These are phyloP conservation scores for Sphaerostilbella broomeana DNA, from an alignment of 2,329 filamentous ascomycete genomes.

Conservation along the genomic window DNA sequence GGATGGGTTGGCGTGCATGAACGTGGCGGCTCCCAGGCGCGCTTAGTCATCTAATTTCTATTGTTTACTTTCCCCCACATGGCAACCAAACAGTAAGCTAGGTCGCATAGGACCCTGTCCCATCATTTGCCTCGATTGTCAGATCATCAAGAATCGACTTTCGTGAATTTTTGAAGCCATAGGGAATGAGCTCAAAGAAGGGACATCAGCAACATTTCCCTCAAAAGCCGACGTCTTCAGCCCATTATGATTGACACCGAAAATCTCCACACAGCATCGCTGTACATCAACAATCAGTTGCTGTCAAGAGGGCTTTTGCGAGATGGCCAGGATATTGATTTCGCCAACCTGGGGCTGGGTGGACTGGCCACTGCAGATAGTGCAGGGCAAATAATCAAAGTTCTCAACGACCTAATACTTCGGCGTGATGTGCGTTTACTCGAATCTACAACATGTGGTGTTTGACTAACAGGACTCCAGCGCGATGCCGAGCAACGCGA, in stretches of 20 bases:
- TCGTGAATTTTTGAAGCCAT: too few relatives aligned
- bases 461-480: constrained; percentile 37
- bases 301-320: constrained; percentile 58
- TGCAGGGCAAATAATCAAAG: constrained; percentile 81
- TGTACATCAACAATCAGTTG: constrained; percentile 68
- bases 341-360: constrained; percentile 62
- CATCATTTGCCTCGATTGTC: not conserved
- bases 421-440: constrained; percentile 66
- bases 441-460: not conserved
- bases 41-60: constrained; percentile 21
- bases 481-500: constrained; percentile 87
- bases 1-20: too few relatives aligned
- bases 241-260: constrained; percentile 49
- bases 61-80: constrained; percentile 37
- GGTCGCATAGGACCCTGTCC: constrained; percentile 2
- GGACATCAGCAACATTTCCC: not conserved
- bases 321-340: constrained; percentile 72
- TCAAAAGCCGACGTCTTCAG: not conserved
- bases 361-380: constrained; percentile 52
- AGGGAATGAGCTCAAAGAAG: not conserved
- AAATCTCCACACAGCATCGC: constrained; percentile 59
- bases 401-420: constrained; percentile 89
- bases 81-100: constrained; percentile 27
- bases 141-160: too few relatives aligned
- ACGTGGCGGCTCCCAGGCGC: too few relatives aligned